phyloP scores from a whole-genome alignment of 768 basidiomycete species.

The Glaciozyma martinii region DNA sequence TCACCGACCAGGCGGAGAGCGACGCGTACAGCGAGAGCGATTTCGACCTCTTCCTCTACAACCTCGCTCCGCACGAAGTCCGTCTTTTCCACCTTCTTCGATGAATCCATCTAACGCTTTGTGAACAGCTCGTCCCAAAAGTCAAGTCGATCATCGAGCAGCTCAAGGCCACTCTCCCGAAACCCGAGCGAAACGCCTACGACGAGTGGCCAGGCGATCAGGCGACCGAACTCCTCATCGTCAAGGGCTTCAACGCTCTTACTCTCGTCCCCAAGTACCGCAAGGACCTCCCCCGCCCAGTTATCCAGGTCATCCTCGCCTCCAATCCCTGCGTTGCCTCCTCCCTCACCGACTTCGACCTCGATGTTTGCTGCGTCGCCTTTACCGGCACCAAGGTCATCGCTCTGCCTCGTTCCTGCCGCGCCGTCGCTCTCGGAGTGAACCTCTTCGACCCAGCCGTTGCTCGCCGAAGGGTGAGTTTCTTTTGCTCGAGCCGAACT shows the following conservation, averaged over 20 bases:
- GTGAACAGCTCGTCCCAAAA: constrained; percentile 16
- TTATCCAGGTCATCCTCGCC: constrained; percentile 10
- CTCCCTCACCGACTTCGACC: constrained; percentile 11
- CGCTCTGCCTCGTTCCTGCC: constrained; percentile 3
- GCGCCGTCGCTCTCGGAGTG: constrained; percentile 3
- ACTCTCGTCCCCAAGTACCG: constrained; percentile 10
- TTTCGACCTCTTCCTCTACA: constrained; percentile 20
- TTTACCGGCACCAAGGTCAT: constrained; percentile 5
- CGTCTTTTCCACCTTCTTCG: background rate
- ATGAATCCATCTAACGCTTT: background rate
- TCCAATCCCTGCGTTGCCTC: background rate
- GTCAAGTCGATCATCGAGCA: constrained; percentile 11
- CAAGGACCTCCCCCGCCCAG: background rate
- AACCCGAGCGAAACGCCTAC: background rate
- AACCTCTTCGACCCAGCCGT: constrained; percentile 13
- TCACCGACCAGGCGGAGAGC: constrained; percentile 2
- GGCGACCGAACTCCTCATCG: constrained; percentile 5
- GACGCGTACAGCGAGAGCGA: background rate
- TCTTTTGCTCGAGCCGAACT: background rate
- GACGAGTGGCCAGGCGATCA: constrained; percentile 1
- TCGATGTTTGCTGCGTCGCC: constrained; percentile 14
- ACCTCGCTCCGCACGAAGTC: constrained; percentile 11
- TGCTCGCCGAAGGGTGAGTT: constrained; percentile 1
- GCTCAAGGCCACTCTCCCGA: background rate
- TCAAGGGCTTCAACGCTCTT: constrained; percentile 20